A percentile compares a stretch with the other conserved stretches of the same genome.
phyloP scores from a whole-genome alignment of 202 grass and related monocot genomes.

The Musa balbisiana region DNA sequence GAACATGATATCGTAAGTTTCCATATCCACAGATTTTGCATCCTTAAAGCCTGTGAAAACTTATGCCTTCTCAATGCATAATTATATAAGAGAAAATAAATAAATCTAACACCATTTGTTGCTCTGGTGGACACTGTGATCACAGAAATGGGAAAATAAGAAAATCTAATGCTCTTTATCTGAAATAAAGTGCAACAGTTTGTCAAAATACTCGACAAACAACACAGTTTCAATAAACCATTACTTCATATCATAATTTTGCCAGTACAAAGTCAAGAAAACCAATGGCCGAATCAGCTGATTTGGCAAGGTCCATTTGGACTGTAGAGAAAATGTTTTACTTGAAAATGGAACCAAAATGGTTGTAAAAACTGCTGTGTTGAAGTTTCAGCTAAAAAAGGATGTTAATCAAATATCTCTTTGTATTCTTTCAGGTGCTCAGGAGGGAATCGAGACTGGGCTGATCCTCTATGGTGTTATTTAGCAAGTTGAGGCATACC shows the following conservation, averaged over 20 bases:
- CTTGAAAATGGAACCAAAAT: too few species aligned
- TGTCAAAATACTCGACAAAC: background rate
- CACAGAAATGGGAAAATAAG: background rate
- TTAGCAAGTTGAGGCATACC: too few species aligned
- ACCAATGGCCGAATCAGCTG: background rate
- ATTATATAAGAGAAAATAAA: background rate
- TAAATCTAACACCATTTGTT: background rate
- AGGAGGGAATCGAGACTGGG: conserved; percentile 18
- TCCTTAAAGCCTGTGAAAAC: background rate
- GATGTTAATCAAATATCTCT: background rate
- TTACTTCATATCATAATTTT: background rate
- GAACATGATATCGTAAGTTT: background rate
- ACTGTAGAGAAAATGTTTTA: too few species aligned
- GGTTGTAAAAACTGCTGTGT: too few species aligned
- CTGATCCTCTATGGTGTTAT: background rate
- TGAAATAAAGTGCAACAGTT: too few species aligned
- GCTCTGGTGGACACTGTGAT: too few species aligned
- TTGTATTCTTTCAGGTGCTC: conserved; percentile 9
- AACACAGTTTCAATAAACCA: background rate
- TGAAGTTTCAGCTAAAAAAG: too few species aligned
- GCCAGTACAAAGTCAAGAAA: background rate
- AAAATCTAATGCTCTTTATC: background rate
- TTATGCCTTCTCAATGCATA: background rate
- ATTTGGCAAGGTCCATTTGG: too few species aligned
- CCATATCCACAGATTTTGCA: background rate